Conservation (phyloP, 2,329 filamentous ascomycete genomes). For the Periconia macrospinosa region DNA sequence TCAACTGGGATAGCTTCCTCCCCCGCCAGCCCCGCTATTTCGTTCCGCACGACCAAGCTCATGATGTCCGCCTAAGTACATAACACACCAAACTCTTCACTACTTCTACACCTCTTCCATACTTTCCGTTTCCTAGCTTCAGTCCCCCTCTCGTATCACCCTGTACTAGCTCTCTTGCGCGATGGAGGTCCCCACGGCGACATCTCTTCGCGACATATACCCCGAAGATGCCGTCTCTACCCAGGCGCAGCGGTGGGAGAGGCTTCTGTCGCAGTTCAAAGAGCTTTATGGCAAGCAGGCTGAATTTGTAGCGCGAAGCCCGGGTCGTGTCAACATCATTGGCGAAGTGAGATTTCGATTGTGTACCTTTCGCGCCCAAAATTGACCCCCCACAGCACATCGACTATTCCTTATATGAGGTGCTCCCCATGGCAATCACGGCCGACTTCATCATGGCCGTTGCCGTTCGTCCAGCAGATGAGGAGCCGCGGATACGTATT, state of each 20-base stretch:
- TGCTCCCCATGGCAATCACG: slow-evolving; percentile 92
- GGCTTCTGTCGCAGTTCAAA: slow-evolving; percentile 71
- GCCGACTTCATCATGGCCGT: slow-evolving; percentile 90
- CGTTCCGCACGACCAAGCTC: slow-evolving; percentile 13
- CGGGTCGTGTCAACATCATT: slow-evolving; percentile 95
- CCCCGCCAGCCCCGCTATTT: slow-evolving; percentile 24
- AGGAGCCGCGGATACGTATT: slow-evolving; percentile 68
- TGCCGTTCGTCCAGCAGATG: slow-evolving; percentile 55
- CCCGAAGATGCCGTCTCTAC: slow-evolving; percentile 68
- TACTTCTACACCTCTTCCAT: background rate
- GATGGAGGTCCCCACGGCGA: slow-evolving; percentile 70
- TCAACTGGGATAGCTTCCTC: slow-evolving; percentile 20
- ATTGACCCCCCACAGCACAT: slow-evolving; percentile 66
- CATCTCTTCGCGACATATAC: slow-evolving; percentile 80
- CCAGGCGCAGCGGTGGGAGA: slow-evolving; percentile 75
- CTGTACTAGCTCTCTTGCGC: slow-evolving; percentile 1
- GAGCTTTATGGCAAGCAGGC: slow-evolving; percentile 69
- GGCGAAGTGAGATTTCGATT: slow-evolving; percentile 62
- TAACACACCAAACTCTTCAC: background rate
- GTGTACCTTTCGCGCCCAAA: background rate
- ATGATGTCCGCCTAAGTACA: slow-evolving; percentile 20
- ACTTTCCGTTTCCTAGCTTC: slow-evolving; percentile 1
- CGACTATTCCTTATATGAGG: slow-evolving; percentile 95
- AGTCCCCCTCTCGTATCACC: background rate
- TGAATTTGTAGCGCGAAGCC: slow-evolving; percentile 84